Conservation (phyloP, 192 early-diverging fungal species). For the Backusella morwellensis region DNA sequence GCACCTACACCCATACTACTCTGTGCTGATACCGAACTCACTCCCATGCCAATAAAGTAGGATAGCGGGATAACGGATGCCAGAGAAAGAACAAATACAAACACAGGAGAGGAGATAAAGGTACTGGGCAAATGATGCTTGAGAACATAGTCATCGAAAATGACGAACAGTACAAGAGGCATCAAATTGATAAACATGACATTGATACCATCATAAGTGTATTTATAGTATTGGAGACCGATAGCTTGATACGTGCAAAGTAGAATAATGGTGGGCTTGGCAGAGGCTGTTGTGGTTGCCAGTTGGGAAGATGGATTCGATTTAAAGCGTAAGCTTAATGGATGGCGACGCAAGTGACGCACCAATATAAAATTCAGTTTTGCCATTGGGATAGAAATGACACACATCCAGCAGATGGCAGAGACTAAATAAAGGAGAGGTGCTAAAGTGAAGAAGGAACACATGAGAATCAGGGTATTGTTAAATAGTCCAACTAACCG, state of each 20-base stretch:
- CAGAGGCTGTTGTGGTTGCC: constrained; percentile 11
- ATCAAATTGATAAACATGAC: constrained; percentile 95
- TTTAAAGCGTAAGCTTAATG: constrained; percentile 72
- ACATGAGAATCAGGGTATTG: constrained; percentile 21
- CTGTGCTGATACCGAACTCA: constrained; percentile 95
- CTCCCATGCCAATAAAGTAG: constrained; percentile 97
- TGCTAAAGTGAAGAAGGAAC: constrained; percentile 44
- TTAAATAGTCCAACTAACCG: constrained; percentile 33
- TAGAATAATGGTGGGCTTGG: constrained; percentile 58
- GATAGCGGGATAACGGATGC: constrained; percentile 86
- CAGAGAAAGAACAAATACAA: constrained; percentile 71
- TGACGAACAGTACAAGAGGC: constrained; percentile 77
- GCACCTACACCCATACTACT: constrained; percentile 90
- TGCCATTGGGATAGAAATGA: constrained; percentile 94
- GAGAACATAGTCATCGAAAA: constrained; percentile 78
- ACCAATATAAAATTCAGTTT: constrained; percentile 82
- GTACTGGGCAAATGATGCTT: constrained; percentile 50
- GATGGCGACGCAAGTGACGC: constrained; percentile 75
- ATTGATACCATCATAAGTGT: constrained; percentile 95
- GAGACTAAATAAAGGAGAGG: constrained; percentile 80
- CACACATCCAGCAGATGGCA: constrained; percentile 78
- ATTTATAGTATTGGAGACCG: constrained; percentile 96
- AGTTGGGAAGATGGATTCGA: constrained; percentile 43
- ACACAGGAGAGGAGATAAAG: constrained; percentile 52
- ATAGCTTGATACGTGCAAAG: constrained; percentile 87